A percentile compares a stretch with the other conserved stretches of the same genome.
phyloP scores from a whole-genome alignment of 345 rosid species.

The Aegle marmelos region DNA sequence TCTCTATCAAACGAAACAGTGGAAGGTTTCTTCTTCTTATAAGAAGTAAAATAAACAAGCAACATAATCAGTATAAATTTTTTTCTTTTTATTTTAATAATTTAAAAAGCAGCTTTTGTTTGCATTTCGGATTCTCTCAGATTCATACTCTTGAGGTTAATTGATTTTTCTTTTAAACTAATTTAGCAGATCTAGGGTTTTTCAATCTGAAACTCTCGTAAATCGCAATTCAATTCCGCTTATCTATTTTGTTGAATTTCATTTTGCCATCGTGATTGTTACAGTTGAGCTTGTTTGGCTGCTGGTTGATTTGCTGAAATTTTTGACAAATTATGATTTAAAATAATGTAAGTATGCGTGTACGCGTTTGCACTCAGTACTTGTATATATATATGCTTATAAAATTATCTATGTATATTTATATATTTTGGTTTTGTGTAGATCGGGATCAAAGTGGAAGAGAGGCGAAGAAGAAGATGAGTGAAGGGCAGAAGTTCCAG shows the following conservation, averaged over 20 bases:
- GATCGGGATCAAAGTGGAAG: slow-evolving; percentile 48
- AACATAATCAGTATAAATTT: not conserved
- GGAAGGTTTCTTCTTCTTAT: no score
- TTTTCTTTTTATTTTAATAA: not conserved
- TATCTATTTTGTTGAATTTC: not conserved
- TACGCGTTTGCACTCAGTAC: no score
- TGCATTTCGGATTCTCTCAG: not conserved
- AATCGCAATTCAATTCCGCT: not conserved
- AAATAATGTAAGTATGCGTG: not conserved
- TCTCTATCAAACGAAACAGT: not conserved
- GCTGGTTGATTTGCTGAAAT: slow-evolving; percentile 14
- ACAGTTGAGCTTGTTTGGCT: slow-evolving; percentile 25
- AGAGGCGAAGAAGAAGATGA: slow-evolving; percentile 45
- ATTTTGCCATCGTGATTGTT: slow-evolving; percentile 18
- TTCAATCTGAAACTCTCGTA: slow-evolving; percentile 13
- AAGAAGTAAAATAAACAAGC: not conserved
- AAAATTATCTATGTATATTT: not conserved
- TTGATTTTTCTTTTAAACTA: not conserved
- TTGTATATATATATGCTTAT: not conserved
- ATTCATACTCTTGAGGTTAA: not conserved
- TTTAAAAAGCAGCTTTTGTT: not conserved
- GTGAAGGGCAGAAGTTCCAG: slow-evolving; percentile 88
- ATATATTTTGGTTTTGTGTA: slow-evolving; percentile 20
- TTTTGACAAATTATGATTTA: not conserved
- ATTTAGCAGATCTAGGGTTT: slow-evolving; percentile 49